A percentile compares a stretch with the other conserved stretches of the same genome.
Conservation (phyloP, 169 alveolate species). For the Plasmodium fragile region DNA sequence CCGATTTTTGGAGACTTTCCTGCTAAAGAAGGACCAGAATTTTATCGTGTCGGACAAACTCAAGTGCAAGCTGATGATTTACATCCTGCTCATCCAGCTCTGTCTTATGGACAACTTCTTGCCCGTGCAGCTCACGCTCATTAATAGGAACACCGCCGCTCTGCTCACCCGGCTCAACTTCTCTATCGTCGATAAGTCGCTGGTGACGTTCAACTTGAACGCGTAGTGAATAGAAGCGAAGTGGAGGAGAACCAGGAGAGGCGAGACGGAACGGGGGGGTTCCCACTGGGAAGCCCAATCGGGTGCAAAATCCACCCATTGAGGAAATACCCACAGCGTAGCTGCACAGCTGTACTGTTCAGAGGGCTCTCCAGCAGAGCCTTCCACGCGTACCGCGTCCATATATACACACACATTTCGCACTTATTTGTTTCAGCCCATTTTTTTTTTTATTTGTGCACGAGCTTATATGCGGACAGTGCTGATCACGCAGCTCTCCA, state of each 20-base stretch:
- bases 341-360: background rate
- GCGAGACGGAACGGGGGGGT: background rate
- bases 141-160: conserved; percentile 18
- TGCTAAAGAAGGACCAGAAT: conserved; percentile 21
- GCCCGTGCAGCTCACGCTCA: conserved; percentile 27
- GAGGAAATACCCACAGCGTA: background rate
- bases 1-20: conserved; percentile 36
- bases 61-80: conserved; percentile 45
- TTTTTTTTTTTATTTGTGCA: background rate
- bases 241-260: background rate
- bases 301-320: background rate
- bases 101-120: conserved; percentile 39
- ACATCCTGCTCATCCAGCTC: conserved; percentile 43
- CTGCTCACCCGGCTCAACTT: conserved; percentile 25
- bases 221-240: background rate
- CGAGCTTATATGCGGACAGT: background rate
- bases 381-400: background rate
- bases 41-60: conserved; percentile 24
- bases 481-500: background rate
- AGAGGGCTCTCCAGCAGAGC: background rate
- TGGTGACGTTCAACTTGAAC: conserved; percentile 21
- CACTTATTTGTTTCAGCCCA: background rate
- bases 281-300: background rate
- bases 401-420: background rate
- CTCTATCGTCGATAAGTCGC: conserved; percentile 1